These are phyloP conservation scores for Puccinia brachypodii DNA, from an alignment of 1,284 basidiomycete species.

Conservation along the genomic window DNA sequence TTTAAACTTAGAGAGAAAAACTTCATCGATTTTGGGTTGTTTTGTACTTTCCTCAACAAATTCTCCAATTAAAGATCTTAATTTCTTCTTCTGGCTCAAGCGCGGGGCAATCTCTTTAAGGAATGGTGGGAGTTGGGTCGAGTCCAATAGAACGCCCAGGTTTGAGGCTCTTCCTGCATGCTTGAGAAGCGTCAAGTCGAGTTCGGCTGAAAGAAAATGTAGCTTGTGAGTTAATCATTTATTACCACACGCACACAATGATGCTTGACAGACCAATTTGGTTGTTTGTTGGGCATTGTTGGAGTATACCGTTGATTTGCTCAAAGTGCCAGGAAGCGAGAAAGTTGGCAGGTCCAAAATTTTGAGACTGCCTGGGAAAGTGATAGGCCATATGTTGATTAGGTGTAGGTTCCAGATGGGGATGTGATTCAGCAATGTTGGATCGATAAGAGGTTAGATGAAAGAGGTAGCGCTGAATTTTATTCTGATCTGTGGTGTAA, in stretches of 20 bases:
- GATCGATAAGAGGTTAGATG: slow-evolving; percentile 32
- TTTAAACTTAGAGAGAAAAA: neutral
- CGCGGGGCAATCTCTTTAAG: slow-evolving; percentile 1
- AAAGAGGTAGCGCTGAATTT: slow-evolving; percentile 22
- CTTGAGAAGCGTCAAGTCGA: slow-evolving; percentile 15
- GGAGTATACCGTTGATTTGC: slow-evolving; percentile 39
- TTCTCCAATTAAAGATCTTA: slow-evolving; percentile 25
- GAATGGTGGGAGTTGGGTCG: slow-evolving; percentile 4
- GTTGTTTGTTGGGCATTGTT: slow-evolving; percentile 29
- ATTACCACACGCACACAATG: neutral
- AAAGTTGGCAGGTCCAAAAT: slow-evolving; percentile 30
- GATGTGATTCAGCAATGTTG: slow-evolving; percentile 1
- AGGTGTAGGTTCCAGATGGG: slow-evolving; percentile 29
- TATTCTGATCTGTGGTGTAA: neutral
- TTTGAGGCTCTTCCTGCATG: slow-evolving; percentile 36
- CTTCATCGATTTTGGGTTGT: neutral
- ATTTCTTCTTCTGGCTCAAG: slow-evolving; percentile 28
- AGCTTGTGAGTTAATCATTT: neutral
- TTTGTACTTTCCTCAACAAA: slow-evolving; percentile 21
- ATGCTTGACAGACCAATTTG: neutral
- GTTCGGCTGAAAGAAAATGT: neutral
- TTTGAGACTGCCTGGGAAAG: slow-evolving; percentile 15
- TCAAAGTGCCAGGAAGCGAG: slow-evolving; percentile 43
- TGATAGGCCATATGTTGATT: slow-evolving; percentile 41
- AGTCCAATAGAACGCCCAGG: slow-evolving; percentile 20